A percentile compares a stretch with the other conserved stretches of the same genome.
phyloP scores from a whole-genome alignment of 106 monocot species.

The Apostasia shenzhenica region DNA sequence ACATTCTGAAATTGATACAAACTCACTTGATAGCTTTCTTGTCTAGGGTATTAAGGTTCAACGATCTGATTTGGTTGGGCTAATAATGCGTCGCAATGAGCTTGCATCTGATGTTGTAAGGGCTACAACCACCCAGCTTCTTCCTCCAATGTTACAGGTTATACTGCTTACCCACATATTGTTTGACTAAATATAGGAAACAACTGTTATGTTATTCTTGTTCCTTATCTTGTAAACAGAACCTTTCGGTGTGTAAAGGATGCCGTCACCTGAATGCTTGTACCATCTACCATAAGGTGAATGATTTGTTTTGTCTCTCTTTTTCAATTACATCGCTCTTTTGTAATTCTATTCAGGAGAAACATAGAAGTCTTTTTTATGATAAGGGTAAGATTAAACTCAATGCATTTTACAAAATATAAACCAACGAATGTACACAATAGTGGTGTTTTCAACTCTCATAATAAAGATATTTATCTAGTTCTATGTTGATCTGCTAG shows the following conservation, averaged over 20 bases:
- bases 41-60: constrained; percentile 78
- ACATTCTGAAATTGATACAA: background rate
- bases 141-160: constrained; percentile 94
- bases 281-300: constrained; percentile 89
- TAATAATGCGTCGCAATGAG: constrained; percentile 97
- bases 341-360: background rate
- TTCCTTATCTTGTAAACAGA: constrained; percentile 33
- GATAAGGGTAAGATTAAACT: too few relatives aligned
- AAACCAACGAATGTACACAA: too few relatives aligned
- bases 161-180: background rate
- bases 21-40: constrained; percentile 1
- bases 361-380: background rate
- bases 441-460: too few relatives aligned
- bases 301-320: background rate
- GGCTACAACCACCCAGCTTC: constrained; percentile 44
- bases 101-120: constrained; percentile 83
- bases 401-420: too few relatives aligned
- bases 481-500: too few relatives aligned
- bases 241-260: constrained; percentile 48
- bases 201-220: background rate
- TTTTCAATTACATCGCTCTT: background rate
- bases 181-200: background rate
- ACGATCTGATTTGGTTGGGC: constrained; percentile 84
- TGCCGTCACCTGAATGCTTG: constrained; percentile 86
- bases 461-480: too few relatives aligned